These are phyloP conservation scores for Mrakia hoshinonis DNA, from an alignment of 768 basidiomycete species.

Conservation along the genomic window DNA sequence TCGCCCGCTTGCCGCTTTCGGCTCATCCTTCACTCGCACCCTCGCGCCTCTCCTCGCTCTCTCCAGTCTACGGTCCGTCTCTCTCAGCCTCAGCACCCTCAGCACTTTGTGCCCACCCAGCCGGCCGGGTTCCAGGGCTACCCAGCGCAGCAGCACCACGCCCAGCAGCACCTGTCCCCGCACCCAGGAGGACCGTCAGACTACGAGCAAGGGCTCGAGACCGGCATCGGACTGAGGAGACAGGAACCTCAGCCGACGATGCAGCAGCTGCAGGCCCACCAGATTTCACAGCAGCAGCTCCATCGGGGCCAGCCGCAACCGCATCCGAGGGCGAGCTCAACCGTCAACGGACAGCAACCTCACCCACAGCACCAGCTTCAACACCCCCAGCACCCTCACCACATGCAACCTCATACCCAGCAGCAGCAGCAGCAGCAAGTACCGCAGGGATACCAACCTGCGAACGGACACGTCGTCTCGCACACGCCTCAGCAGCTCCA, in stretches of 20 bases:
- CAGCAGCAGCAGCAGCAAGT: conserved; percentile 1
- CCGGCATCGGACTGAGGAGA: not conserved
- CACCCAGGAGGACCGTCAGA: not conserved
- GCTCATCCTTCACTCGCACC: not conserved
- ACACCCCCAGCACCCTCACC: not conserved
- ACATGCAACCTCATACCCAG: not conserved
- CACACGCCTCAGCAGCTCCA: not conserved
- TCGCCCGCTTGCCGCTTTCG: not conserved
- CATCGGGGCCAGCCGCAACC: not conserved
- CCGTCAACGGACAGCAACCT: not conserved
- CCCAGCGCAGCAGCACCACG: conserved; percentile 3
- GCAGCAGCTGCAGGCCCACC: not conserved
- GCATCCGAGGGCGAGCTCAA: not conserved
- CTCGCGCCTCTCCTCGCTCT: not conserved
- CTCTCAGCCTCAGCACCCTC: not conserved
- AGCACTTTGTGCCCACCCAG: not conserved
- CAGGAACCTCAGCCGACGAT: not conserved
- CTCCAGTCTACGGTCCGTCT: not conserved
- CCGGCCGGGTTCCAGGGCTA: not conserved
- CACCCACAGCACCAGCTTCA: not conserved
- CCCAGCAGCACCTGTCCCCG: not conserved
- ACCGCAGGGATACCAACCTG: not conserved
- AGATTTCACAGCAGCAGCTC: not conserved
- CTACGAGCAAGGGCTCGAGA: conserved; percentile 2
- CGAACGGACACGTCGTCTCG: not conserved